phyloP scores from a whole-genome alignment of 2,329 filamentous ascomycete genomes.

The Aureobasidium sp. region DNA sequence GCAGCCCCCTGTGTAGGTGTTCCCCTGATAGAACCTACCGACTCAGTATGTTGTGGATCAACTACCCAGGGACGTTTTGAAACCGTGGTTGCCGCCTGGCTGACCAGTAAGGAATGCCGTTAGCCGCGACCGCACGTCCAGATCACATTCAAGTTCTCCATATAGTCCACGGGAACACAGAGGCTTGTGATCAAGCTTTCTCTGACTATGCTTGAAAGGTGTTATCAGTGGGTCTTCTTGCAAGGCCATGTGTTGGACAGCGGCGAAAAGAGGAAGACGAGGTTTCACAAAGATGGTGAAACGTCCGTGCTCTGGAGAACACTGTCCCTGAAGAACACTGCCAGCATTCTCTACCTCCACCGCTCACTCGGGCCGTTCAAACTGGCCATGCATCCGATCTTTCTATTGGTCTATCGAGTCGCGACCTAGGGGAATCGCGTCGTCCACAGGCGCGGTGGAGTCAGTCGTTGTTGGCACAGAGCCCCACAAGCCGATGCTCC shows the following conservation, averaged over 20 bases:
- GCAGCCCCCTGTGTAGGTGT: not conserved
- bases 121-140: not conserved
- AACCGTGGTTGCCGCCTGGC: constrained; percentile 8
- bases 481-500: not conserved
- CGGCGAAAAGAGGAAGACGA: not conserved
- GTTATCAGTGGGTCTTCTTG: not conserved
- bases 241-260: not conserved
- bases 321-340: not conserved
- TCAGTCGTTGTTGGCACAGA: not conserved
- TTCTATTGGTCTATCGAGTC: not conserved
- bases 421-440: not conserved
- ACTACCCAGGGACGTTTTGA: not conserved
- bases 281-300: constrained; percentile 5
- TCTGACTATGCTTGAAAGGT: not conserved
- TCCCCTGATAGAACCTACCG: constrained; percentile 6
- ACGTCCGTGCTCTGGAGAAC: constrained; percentile 1
- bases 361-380: not conserved
- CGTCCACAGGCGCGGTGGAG: not conserved
- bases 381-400: constrained; percentile 1
- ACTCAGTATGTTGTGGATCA: constrained; percentile 4
- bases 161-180: not conserved
- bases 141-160: not conserved
- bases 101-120: constrained; percentile 5
- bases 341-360: not conserved
- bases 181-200: not conserved